Conservation (phyloP, 345 rosid species). For the Toxicodendron radicans region DNA sequence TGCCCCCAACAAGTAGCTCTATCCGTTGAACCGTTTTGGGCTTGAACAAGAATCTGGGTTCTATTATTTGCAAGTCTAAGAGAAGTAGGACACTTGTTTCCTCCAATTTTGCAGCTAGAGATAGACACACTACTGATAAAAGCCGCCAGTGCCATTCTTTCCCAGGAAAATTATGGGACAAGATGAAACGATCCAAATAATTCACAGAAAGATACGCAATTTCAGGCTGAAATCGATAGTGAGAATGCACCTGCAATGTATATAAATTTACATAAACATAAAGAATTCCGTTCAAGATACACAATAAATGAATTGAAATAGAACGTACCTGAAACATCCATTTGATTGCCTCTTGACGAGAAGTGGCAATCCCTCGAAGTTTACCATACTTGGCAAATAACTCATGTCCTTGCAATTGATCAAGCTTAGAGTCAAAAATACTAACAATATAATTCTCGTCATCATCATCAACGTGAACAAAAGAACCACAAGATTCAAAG, state of each 20-base stretch:
- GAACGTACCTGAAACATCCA: constrained; percentile 39
- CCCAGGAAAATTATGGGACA: constrained; percentile 17
- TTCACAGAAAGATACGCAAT: constrained; percentile 35
- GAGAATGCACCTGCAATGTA: constrained; percentile 26
- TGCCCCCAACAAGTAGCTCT: constrained; percentile 39
- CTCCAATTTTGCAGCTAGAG: constrained; percentile 49
- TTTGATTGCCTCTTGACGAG: constrained; percentile 33
- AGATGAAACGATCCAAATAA: constrained; percentile 42
- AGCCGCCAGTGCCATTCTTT: constrained; percentile 42
- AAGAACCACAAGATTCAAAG: constrained; percentile 6
- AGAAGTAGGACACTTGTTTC: constrained; percentile 38
- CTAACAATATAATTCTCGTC: constrained; percentile 24
- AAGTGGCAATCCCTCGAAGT: constrained; percentile 18
- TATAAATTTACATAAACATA: background rate
- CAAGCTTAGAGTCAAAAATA: constrained; percentile 33
- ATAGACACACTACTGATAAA: constrained; percentile 37
- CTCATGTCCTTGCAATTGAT: constrained; percentile 25
- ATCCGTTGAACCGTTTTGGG: constrained; percentile 36
- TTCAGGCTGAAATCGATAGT: constrained; percentile 32
- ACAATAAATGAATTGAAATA: background rate
- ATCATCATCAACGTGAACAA: background rate
- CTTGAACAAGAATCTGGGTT: constrained; percentile 34
- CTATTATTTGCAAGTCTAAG: constrained; percentile 35
- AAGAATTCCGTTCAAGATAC: background rate
- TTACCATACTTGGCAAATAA: constrained; percentile 5